These are phyloP conservation scores for Asclepias syriaca DNA, from an alignment of 257 asterid genomes.

Conservation along the genomic window DNA sequence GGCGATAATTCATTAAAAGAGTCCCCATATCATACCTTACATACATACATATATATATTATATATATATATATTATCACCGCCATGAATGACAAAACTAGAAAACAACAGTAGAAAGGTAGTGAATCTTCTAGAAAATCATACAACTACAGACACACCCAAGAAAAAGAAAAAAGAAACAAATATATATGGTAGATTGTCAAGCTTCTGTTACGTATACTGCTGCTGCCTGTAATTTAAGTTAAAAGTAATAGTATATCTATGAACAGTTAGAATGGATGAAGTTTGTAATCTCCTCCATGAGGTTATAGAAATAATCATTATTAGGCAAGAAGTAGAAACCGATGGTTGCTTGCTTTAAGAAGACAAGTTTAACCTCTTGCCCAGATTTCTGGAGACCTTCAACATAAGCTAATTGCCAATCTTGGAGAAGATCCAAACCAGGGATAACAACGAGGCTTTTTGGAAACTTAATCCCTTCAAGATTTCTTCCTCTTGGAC, in stretches of 20 bases:
- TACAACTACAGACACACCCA: constrained; percentile 29
- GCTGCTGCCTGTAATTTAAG: constrained; percentile 26
- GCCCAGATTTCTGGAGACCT: constrained; percentile 33
- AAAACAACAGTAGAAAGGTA: constrained; percentile 20
- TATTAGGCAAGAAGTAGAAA: constrained; percentile 45
- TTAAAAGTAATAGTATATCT: constrained; percentile 11
- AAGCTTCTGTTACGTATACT: constrained; percentile 30
- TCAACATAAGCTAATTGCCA: constrained; percentile 42
- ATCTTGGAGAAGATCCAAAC: constrained; percentile 42
- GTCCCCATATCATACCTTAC: no score
- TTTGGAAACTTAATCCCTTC: constrained; percentile 28
- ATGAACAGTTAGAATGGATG: constrained; percentile 36
- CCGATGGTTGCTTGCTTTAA: constrained; percentile 43
- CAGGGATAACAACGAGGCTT: constrained; percentile 38
- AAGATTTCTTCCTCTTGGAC: constrained; percentile 30
- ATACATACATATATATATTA: not conserved
- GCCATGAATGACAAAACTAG: constrained; percentile 19
- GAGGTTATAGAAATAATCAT: constrained; percentile 36
- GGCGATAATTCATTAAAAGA: no score
- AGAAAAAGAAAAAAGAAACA: not conserved
- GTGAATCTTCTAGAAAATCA: constrained; percentile 39
- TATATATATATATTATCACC: constrained; percentile 6
- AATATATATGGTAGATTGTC: constrained; percentile 20
- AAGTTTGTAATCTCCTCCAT: constrained; percentile 36
- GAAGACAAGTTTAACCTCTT: constrained; percentile 34